Percentiles rank a stretch among this genome's conserved stretches.
Evolutionary conservation across 1,284 basidiomycete genomes (phyloP).

Genomic region (Lignosus rhinocerotis): DNA sequence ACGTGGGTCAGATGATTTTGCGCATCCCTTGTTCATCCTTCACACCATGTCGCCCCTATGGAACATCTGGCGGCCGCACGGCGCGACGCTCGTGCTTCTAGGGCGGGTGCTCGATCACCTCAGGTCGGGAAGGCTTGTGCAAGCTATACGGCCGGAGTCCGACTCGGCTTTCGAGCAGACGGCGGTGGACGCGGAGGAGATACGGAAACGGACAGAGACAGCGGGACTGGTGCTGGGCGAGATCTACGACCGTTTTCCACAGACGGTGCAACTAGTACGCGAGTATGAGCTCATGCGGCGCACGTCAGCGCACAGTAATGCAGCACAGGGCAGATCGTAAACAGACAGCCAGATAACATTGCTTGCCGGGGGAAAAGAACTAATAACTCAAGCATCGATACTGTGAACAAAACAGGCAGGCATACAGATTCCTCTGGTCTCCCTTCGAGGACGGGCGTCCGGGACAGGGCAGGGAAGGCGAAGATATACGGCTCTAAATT

Average conservation of each 20-base stretch:
- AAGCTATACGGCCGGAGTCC: slow-evolving; percentile 37
- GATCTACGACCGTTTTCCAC: slow-evolving; percentile 51
- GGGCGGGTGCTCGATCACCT: slow-evolving; percentile 47
- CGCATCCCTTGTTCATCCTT: slow-evolving; percentile 59
- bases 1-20: slow-evolving; percentile 38
- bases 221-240: slow-evolving; percentile 43
- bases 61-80: slow-evolving; percentile 67
- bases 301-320: slow-evolving; percentile 7
- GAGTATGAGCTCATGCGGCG: slow-evolving; percentile 32
- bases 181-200: slow-evolving; percentile 28
- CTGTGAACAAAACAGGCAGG: slow-evolving; percentile 7
- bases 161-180: slow-evolving; percentile 17
- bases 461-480: slow-evolving; percentile 3
- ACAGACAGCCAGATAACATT: slow-evolving; percentile 19
- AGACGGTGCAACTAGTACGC: slow-evolving; percentile 45
- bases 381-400: slow-evolving; percentile 19
- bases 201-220: slow-evolving; percentile 30
- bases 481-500: slow-evolving; percentile 20
- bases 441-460: not conserved
- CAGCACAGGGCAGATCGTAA: slow-evolving; percentile 13
- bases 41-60: slow-evolving; percentile 64
- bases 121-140: slow-evolving; percentile 48
- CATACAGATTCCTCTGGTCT: slow-evolving; percentile 4
- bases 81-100: slow-evolving; percentile 47
- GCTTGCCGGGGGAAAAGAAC: slow-evolving; percentile 9